phyloP scores from a whole-genome alignment of 1,284 basidiomycete species.

The Fomitopsis palustris region DNA sequence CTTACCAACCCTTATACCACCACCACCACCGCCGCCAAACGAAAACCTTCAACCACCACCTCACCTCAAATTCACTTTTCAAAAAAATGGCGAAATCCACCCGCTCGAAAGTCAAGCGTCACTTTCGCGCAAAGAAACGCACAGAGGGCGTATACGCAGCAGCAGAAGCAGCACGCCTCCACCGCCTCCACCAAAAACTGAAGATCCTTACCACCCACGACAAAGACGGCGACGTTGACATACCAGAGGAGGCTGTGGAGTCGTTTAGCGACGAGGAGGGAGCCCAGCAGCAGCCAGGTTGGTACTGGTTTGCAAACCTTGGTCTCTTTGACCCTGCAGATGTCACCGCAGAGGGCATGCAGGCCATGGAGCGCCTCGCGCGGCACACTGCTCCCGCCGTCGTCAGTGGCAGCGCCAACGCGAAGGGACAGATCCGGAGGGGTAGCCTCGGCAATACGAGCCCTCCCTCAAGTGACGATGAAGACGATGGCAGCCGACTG shows the following conservation, averaged over 20 bases:
- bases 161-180: constrained; percentile 78
- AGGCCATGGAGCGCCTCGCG: constrained; percentile 15
- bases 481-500: constrained; percentile 4
- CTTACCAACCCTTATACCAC: background rate
- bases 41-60: background rate
- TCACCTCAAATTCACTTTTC: constrained; percentile 12
- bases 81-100: constrained; percentile 86
- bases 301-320: constrained; percentile 58
- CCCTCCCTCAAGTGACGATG: background rate
- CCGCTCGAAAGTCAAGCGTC: constrained; percentile 86
- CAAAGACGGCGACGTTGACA: constrained; percentile 36
- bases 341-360: constrained; percentile 48
- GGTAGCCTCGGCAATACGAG: background rate
- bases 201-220: constrained; percentile 40
- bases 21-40: background rate
- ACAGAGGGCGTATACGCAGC: constrained; percentile 81
- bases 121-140: constrained; percentile 84
- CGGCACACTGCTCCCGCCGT: background rate
- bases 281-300: constrained; percentile 51
- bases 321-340: constrained; percentile 53
- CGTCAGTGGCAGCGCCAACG: background rate
- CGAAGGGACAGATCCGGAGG: background rate
- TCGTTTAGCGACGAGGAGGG: constrained; percentile 23
- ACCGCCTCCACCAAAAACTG: constrained; percentile 76
- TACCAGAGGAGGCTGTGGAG: constrained; percentile 17